A percentile compares a stretch with the other conserved stretches of the same genome.
phyloP scores from a whole-genome alignment of 805 yeast genomes.

The Kodamaea restingae region DNA sequence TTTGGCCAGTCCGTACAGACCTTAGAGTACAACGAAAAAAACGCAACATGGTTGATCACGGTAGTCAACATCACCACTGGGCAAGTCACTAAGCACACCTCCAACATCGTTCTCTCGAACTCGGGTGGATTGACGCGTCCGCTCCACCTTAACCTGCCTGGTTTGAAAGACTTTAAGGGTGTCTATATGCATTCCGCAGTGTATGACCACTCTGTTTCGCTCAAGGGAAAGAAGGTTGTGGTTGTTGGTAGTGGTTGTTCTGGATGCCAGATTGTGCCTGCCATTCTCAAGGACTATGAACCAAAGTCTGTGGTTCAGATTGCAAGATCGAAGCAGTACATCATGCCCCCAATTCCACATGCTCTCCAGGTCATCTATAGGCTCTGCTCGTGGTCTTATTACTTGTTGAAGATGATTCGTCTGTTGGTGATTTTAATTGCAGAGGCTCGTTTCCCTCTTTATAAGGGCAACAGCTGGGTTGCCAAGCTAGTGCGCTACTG shows the following conservation, averaged over 20 bases:
- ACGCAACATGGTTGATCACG: slow-evolving; percentile 26
- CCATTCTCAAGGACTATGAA: slow-evolving; percentile 24
- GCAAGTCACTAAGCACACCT: slow-evolving; percentile 26
- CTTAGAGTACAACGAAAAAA: slow-evolving; percentile 21
- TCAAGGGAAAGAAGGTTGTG: slow-evolving; percentile 33
- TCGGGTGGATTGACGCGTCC: slow-evolving; percentile 40
- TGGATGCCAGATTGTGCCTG: slow-evolving; percentile 39
- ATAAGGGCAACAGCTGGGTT: slow-evolving; percentile 24
- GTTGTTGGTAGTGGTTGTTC: slow-evolving; percentile 44
- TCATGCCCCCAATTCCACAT: slow-evolving; percentile 36
- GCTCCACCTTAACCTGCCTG: slow-evolving; percentile 24
- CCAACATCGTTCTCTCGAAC: slow-evolving; percentile 24
- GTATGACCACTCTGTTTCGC: slow-evolving; percentile 31
- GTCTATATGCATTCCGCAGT: slow-evolving; percentile 39
- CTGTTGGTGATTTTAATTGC: slow-evolving; percentile 26
- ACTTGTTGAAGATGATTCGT: slow-evolving; percentile 28
- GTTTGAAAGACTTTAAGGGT: slow-evolving; percentile 35
- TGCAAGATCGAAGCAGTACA: slow-evolving; percentile 34
- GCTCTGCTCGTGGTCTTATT: slow-evolving; percentile 21
- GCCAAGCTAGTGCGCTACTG: slow-evolving; percentile 25
- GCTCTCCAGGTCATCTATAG: slow-evolving; percentile 19
- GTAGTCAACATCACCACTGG: slow-evolving; percentile 28
- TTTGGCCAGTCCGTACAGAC: slow-evolving; percentile 21
- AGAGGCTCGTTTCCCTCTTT: slow-evolving; percentile 35
- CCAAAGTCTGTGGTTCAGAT: slow-evolving; percentile 29